Percentiles rank a stretch among this genome's conserved stretches.
These are phyloP conservation scores for Juglanconis sp. DNA, from an alignment of 2,329 filamentous ascomycete genomes.

Conservation along the genomic window DNA sequence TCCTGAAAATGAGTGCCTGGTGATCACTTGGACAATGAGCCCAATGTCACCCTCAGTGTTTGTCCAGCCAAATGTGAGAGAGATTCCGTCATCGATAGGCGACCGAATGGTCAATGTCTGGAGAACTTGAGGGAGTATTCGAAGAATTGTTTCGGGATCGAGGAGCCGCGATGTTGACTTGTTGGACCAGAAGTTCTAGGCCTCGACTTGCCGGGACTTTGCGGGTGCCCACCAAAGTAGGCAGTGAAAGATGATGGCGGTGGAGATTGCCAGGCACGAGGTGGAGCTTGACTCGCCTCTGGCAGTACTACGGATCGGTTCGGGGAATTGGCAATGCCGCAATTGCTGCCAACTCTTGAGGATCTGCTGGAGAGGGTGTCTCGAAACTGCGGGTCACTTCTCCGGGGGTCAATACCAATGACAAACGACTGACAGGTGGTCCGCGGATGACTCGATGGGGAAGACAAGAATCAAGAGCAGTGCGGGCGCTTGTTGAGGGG, in stretches of 20 bases:
- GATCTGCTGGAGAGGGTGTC: slow-evolving; percentile 8
- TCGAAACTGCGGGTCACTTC: slow-evolving; percentile 12
- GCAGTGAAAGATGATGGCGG: slow-evolving; percentile 6
- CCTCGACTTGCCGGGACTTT: slow-evolving; percentile 2
- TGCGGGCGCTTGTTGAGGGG: neutral
- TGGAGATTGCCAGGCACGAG: slow-evolving; percentile 9
- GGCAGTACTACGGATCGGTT: neutral
- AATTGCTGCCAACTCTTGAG: neutral
- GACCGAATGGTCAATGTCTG: slow-evolving; percentile 5
- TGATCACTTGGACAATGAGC: slow-evolving; percentile 23
- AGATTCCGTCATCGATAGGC: slow-evolving; percentile 24
- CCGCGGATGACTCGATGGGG: neutral
- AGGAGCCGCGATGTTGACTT: neutral
- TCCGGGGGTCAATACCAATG: neutral
- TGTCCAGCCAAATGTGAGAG: slow-evolving; percentile 5
- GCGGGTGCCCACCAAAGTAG: slow-evolving; percentile 6
- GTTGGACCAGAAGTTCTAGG: neutral
- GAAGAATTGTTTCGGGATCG: neutral
- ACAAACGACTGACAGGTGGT: neutral
- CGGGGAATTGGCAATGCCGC: neutral
- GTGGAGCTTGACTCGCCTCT: slow-evolving; percentile 9
- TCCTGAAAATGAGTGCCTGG: slow-evolving; percentile 28
- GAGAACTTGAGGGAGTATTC: neutral
- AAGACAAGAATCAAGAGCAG: neutral
- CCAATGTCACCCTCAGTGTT: slow-evolving; percentile 27